Percentiles rank a stretch among this genome's conserved stretches.
phyloP scores from a whole-genome alignment of 306 rosid species.

The Phaseolus lunatus region DNA sequence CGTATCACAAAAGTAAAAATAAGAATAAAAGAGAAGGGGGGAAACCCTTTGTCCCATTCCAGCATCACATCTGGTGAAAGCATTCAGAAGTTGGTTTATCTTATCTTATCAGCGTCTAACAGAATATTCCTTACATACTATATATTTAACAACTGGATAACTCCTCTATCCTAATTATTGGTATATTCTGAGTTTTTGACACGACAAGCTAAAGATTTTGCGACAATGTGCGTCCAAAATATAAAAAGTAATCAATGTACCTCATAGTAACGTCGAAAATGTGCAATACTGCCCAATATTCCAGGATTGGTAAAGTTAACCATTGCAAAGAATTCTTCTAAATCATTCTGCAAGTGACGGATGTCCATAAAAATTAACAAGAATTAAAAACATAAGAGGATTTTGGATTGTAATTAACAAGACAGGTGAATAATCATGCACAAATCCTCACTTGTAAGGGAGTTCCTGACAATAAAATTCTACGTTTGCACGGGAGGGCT shows the following conservation, averaged over 20 bases:
- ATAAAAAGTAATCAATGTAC: constrained; percentile 52
- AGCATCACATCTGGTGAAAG: constrained; percentile 37
- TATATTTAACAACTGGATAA: constrained; percentile 31
- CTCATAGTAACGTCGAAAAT: constrained; percentile 91
- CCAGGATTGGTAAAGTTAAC: constrained; percentile 95
- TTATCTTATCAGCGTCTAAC: constrained; percentile 6
- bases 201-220: constrained; percentile 35
- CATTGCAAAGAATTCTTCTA: constrained; percentile 95
- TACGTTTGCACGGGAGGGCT: constrained; percentile 79
- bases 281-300: constrained; percentile 71
- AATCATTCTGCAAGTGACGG: constrained; percentile 78
- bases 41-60: constrained; percentile 21
- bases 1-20: constrained; percentile 36
- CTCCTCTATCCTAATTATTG: constrained; percentile 20
- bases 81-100: constrained; percentile 36
- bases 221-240: neutral
- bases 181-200: constrained; percentile 19
- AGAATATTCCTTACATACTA: constrained; percentile 5
- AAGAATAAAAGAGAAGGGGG: constrained; percentile 35
- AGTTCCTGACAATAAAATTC: constrained; percentile 93
- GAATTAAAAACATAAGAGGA: constrained; percentile 2
- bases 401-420: constrained; percentile 30
- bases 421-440: constrained; percentile 24
- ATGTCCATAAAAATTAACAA: neutral
- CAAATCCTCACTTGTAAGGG: constrained; percentile 83